These are phyloP conservation scores for Pilatotrama ljubarskyi DNA, from an alignment of 768 basidiomycete species.

Conservation along the genomic window DNA sequence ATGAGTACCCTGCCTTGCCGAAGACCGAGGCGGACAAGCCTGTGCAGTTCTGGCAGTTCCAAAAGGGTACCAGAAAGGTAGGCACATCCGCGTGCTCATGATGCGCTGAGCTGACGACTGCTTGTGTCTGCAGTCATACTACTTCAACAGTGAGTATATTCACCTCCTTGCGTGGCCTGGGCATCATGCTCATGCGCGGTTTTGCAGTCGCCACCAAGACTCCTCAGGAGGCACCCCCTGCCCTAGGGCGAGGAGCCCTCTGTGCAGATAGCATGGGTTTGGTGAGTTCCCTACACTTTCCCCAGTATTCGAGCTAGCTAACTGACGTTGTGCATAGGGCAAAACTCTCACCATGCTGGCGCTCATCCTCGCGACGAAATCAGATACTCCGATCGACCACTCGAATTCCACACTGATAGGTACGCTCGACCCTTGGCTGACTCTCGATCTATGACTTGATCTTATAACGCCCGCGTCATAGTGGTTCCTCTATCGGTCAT, in stretches of 20 bases:
- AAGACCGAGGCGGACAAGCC: slow-evolving; percentile 64
- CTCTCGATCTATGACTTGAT: not conserved
- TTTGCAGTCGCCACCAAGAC: slow-evolving; percentile 75
- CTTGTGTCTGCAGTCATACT: slow-evolving; percentile 37
- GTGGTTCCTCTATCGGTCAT: slow-evolving; percentile 83
- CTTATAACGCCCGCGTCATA: slow-evolving; percentile 29
- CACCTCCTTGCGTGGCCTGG: too few species aligned
- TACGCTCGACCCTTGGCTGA: slow-evolving; percentile 41
- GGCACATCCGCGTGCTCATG: slow-evolving; percentile 10
- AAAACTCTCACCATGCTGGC: slow-evolving; percentile 91
- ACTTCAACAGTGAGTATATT: slow-evolving; percentile 36
- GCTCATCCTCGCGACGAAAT: slow-evolving; percentile 74
- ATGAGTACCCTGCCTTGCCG: slow-evolving; percentile 78
- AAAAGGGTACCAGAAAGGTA: slow-evolving; percentile 56
- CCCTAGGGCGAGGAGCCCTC: slow-evolving; percentile 80
- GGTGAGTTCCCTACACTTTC: slow-evolving; percentile 36
- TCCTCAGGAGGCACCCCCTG: slow-evolving; percentile 63
- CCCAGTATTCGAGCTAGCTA: not conserved
- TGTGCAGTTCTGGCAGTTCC: slow-evolving; percentile 88
- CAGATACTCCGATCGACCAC: slow-evolving; percentile 54
- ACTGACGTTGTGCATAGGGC: slow-evolving; percentile 45
- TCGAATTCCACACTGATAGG: slow-evolving; percentile 80
- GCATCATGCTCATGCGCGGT: too few species aligned
- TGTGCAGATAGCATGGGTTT: slow-evolving; percentile 90
- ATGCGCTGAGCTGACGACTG: too few species aligned